A percentile compares a stretch with the other conserved stretches of the same genome.
phyloP scores from a whole-genome alignment of 441 rosid species.

The Adansonia madagascariensis region DNA sequence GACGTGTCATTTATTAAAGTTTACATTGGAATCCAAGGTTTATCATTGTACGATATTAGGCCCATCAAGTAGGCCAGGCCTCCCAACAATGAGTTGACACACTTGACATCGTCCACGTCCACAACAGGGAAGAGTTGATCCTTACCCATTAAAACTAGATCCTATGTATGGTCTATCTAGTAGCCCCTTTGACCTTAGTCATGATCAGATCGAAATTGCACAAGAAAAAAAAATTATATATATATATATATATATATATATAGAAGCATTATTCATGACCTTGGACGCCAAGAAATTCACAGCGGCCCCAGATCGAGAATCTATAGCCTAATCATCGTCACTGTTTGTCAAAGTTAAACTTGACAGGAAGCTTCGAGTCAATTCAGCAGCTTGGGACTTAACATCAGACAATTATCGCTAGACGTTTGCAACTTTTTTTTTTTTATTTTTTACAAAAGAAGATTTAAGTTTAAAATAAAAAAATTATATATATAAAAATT shows the following conservation, averaged over 20 bases:
- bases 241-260: too few relatives aligned
- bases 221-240: too few relatives aligned
- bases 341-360: neutral
- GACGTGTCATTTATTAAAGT: neutral
- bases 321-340: neutral
- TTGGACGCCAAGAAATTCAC: neutral
- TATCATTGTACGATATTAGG: neutral
- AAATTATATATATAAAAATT: too few relatives aligned
- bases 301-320: neutral
- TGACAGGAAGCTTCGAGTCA: neutral
- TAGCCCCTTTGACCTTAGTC: too few relatives aligned
- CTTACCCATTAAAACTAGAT: neutral
- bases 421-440: neutral
- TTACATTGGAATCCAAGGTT: neutral
- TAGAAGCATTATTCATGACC: neutral
- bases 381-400: neutral
- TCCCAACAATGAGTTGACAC: neutral
- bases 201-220: too few relatives aligned
- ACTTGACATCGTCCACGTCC: neutral
- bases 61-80: neutral
- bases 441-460: too few relatives aligned
- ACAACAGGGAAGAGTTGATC: neutral
- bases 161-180: neutral
- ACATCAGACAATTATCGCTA: neutral
- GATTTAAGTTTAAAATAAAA: too few relatives aligned